These are phyloP conservation scores for Plasmodium sp. DNA, from an alignment of 169 alveolate species.

Conservation along the genomic window DNA sequence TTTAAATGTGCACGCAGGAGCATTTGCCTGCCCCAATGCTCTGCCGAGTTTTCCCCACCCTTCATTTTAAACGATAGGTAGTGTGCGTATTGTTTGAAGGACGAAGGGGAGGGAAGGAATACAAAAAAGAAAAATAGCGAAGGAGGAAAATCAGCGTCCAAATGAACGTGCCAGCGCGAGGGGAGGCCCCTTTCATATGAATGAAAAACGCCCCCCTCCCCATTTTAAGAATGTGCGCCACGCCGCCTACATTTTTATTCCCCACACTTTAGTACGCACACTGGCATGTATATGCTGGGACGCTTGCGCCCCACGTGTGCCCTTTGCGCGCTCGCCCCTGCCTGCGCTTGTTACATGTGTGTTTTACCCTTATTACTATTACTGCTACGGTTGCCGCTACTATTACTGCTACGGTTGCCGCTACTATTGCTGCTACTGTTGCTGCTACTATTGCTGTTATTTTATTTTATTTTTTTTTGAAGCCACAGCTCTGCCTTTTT, in stretches of 20 bases:
- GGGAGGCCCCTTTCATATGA: constrained; percentile 24
- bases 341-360: background rate
- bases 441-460: background rate
- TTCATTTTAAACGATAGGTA: background rate
- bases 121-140: constrained; percentile 4
- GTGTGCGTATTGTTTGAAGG: constrained; percentile 15
- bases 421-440: background rate
- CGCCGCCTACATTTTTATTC: background rate
- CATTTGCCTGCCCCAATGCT: background rate
- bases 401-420: background rate
- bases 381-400: background rate
- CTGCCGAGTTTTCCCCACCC: background rate
- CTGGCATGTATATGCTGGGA: background rate
- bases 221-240: background rate
- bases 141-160: background rate
- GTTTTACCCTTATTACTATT: background rate
- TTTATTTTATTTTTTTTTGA: background rate
- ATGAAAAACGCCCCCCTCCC: constrained; percentile 29
- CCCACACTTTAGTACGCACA: background rate
- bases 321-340: background rate
- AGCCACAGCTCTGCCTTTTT: background rate
- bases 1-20: background rate
- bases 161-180: background rate
- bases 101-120: background rate
- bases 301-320: background rate